A percentile compares a stretch with the other conserved stretches of the same genome.
Evolutionary conservation across 768 basidiomycete genomes (phyloP).

Genomic region (Leucosporidium scottii): DNA sequence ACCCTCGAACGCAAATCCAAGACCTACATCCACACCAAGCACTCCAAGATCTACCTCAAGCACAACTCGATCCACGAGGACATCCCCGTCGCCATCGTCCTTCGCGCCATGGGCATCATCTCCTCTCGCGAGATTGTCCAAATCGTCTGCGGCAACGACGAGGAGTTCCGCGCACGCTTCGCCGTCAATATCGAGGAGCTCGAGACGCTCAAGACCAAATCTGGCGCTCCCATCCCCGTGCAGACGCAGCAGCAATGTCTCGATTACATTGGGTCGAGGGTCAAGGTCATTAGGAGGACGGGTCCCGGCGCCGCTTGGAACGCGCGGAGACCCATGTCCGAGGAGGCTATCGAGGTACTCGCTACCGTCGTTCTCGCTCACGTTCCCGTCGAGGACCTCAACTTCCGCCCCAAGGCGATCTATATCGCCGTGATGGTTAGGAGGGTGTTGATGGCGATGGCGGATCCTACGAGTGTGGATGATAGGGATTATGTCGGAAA

Average conservation of each 20-base stretch:
- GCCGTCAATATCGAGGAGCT: slow-evolving; percentile 90
- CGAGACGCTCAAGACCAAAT: slow-evolving; percentile 51
- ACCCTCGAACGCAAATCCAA: slow-evolving; percentile 72
- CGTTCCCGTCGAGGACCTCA: slow-evolving; percentile 79
- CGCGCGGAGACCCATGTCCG: slow-evolving; percentile 66
- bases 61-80: slow-evolving; percentile 98
- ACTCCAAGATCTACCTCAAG: slow-evolving; percentile 86
- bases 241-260: slow-evolving; percentile 90
- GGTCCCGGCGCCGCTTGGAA: slow-evolving; percentile 42
- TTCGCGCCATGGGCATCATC: slow-evolving; percentile 92
- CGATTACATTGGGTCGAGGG: slow-evolving; percentile 87
- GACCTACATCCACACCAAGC: slow-evolving; percentile 93
- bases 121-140: slow-evolving; percentile 97
- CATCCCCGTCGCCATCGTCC: slow-evolving; percentile 88
- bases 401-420: slow-evolving; percentile 88
- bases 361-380: slow-evolving; percentile 96
- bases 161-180: slow-evolving; percentile 77
- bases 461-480: slow-evolving; percentile 94
- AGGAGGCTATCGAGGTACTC: slow-evolving; percentile 92
- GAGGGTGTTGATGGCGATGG: slow-evolving; percentile 90
- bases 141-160: slow-evolving; percentile 83
- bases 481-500: slow-evolving; percentile 99
- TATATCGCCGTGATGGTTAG: slow-evolving; percentile 97
- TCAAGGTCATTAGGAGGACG: slow-evolving; percentile 75
- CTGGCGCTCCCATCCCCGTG: slow-evolving; percentile 43